These are phyloP conservation scores for Fusarium sp. DNA, from an alignment of 2,329 filamentous ascomycete species.

Conservation along the genomic window DNA sequence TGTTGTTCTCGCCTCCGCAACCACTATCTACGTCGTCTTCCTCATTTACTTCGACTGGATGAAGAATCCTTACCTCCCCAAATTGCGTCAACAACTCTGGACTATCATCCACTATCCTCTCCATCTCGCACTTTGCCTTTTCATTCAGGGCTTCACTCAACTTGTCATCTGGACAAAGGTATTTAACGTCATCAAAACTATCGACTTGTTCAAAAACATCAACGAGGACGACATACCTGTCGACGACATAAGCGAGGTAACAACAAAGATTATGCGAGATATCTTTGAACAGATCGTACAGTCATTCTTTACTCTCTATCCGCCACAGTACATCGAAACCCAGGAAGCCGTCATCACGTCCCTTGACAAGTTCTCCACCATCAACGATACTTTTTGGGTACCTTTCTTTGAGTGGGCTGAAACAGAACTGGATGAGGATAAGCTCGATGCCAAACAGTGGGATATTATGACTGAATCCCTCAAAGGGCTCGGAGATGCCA, in stretches of 20 bases:
- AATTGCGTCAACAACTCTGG: constrained; percentile 71
- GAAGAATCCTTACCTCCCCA: constrained; percentile 69
- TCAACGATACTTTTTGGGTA: constrained; percentile 49
- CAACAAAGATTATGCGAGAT: constrained; percentile 34
- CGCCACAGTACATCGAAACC: constrained; percentile 43
- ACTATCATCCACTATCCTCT: constrained; percentile 71
- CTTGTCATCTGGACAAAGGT: constrained; percentile 62
- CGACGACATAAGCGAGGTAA: constrained; percentile 27
- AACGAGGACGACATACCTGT: constrained; percentile 12
- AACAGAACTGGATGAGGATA: constrained; percentile 17
- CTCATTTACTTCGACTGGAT: constrained; percentile 71
- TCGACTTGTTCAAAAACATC: constrained; percentile 31
- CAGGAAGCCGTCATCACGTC: constrained; percentile 40
- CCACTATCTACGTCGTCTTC: constrained; percentile 61
- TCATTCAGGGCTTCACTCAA: constrained; percentile 73
- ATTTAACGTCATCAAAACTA: constrained; percentile 47
- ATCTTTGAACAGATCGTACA: constrained; percentile 29
- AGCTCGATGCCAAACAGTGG: constrained; percentile 5
- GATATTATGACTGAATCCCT: constrained; percentile 21
- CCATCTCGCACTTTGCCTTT: constrained; percentile 71
- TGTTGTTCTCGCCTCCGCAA: constrained; percentile 54
- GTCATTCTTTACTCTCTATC: constrained; percentile 47
- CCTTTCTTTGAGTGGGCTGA: constrained; percentile 16
- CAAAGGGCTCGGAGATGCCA: constrained; percentile 31
- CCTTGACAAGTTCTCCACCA: constrained; percentile 46